A percentile compares a stretch with the other conserved stretches of the same genome.
Conservation (phyloP, 108 stramenopile genomes). For the Cyclotella baltica region DNA sequence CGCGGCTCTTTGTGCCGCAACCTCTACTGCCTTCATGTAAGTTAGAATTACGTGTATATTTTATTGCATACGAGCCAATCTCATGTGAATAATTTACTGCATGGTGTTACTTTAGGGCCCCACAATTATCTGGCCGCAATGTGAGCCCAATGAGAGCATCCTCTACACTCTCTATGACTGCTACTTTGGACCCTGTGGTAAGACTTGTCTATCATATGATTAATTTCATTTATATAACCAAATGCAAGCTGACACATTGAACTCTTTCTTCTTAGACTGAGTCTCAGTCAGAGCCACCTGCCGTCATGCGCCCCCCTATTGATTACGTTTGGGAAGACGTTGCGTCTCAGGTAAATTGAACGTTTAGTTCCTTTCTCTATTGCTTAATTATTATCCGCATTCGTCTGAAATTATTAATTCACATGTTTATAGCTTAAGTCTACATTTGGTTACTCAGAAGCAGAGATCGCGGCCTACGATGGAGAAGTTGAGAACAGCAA, state of each 20-base stretch:
- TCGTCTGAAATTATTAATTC: too few relatives aligned
- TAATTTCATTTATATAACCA: not conserved
- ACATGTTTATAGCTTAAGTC: not conserved
- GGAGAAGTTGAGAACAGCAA: slow-evolving; percentile 75
- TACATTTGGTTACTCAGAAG: slow-evolving; percentile 78
- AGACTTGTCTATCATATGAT: slow-evolving; percentile 10
- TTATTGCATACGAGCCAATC: not conserved
- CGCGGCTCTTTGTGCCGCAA: slow-evolving; percentile 53
- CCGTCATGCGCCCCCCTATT: slow-evolving; percentile 84
- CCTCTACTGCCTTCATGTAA: slow-evolving; percentile 59
- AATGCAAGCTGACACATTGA: not conserved
- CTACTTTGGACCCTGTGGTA: slow-evolving; percentile 50
- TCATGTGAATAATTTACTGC: not conserved
- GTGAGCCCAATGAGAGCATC: slow-evolving; percentile 26
- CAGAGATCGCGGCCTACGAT: slow-evolving; percentile 73
- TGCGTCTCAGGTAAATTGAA: slow-evolving; percentile 57
- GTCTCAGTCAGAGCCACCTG: slow-evolving; percentile 23
- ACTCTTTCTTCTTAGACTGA: slow-evolving; percentile 20
- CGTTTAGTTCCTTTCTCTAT: too few relatives aligned
- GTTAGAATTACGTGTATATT: slow-evolving; percentile 15
- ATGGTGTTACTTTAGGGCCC: slow-evolving; percentile 24
- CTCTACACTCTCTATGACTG: slow-evolving; percentile 45
- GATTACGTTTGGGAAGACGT: slow-evolving; percentile 76
- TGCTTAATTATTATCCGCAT: too few relatives aligned
- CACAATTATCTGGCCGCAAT: slow-evolving; percentile 30